Percentiles rank a stretch among this genome's conserved stretches.
Conservation (phyloP, 768 basidiomycete species). For the Termitomyces sp. region DNA sequence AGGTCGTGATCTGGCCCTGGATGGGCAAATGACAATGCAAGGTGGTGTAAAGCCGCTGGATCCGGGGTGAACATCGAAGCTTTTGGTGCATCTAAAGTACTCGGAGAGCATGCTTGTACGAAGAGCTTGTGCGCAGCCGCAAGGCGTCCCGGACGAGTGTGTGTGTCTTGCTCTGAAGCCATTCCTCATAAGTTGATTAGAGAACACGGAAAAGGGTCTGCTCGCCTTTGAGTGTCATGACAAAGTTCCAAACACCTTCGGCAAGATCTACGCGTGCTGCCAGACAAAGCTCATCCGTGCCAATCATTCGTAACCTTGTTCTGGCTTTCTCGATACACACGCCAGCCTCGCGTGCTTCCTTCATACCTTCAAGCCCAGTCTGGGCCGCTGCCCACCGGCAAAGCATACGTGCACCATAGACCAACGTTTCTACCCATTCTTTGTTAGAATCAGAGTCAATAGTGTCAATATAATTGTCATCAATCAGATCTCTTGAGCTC, state of each 20-base stretch:
- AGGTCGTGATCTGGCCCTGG: slow-evolving; percentile 61
- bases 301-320: slow-evolving; percentile 40
- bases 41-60: slow-evolving; percentile 67
- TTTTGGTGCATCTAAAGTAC: background rate
- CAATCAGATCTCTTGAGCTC: slow-evolving; percentile 5
- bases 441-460: slow-evolving; percentile 50
- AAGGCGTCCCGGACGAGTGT: slow-evolving; percentile 54
- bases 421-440: slow-evolving; percentile 68
- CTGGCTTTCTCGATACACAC: slow-evolving; percentile 55
- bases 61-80: slow-evolving; percentile 37
- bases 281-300: slow-evolving; percentile 35
- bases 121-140: slow-evolving; percentile 49
- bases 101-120: slow-evolving; percentile 27
- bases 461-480: slow-evolving; percentile 20
- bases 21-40: slow-evolving; percentile 69
- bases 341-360: slow-evolving; percentile 59
- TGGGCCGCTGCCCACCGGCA: slow-evolving; percentile 40
- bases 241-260: slow-evolving; percentile 67
- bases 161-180: slow-evolving; percentile 55
- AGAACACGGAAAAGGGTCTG: background rate
- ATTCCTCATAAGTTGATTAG: background rate
- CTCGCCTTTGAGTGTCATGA: slow-evolving; percentile 67
- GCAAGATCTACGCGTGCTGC: slow-evolving; percentile 57
- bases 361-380: slow-evolving; percentile 37
- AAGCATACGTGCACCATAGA: slow-evolving; percentile 75